Evolutionary conservation across 2,329 filamentous ascomycete genomes (phyloP), one percentile per base, ranked within the genome.

Genomic region (Didymella lethalis): DNA sequence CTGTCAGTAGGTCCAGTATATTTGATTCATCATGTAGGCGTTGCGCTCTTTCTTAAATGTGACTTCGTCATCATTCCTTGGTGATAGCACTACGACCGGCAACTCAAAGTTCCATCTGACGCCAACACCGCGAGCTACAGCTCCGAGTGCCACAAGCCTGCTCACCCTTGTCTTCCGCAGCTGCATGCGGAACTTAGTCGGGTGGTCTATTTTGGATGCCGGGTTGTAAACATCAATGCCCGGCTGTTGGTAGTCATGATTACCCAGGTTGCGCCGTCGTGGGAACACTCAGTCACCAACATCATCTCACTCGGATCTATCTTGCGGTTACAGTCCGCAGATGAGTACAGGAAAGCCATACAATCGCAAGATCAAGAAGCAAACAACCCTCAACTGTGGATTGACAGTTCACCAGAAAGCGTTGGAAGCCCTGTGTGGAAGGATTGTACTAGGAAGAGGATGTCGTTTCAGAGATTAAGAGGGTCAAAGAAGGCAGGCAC

Each of bases 401-500:
- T 59, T 41, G 50, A 46, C 32, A 47, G 14, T 31, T 36, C 28
- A 28, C 36, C 12, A 29, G 50, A 34, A 20, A 54, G 31, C 40
- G 38, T 31, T 40, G 49, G 57, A 51, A 57, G 59, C 46, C 46
- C 57, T 58, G 46, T 32, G 25, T 57, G 47, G 23, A 57, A 51
- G 36, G 54, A 48, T 36, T 53, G 34, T 55, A 40, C 36, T 38
- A 57, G 11, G 44, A 64, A 54, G 57, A 65, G 64, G 20, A 70
- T 69, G 63, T 63, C 66, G 18, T 66, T 67, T 25, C 59, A 64
- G 23, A 70, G 64, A 52, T 57, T 64, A 26, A 73, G 63, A 55
- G 49, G 54, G 32, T 45, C 62, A 20, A 72, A 69, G 34, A 69
- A 64, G 48, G 62, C 67, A 48, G 69, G 67, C 31, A 76, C 73